phyloP scores from a whole-genome alignment of 495 filamentous ascomycete species.

The Aspergillus biplanus region DNA sequence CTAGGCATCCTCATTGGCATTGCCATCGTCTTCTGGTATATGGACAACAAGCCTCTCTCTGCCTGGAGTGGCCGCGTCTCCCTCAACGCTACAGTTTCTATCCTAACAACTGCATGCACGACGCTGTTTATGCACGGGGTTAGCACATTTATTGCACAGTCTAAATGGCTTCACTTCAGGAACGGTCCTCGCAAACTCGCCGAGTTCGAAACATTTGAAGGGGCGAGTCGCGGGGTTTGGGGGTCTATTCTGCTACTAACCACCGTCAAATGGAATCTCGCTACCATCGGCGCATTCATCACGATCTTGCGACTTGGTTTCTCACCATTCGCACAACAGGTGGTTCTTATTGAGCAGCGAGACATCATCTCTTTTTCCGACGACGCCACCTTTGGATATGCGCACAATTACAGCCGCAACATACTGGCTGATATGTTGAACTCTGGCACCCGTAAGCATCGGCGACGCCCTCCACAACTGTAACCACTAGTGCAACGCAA shows the following conservation, averaged over 20 bases:
- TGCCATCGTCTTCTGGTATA: constrained; percentile 24
- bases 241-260: constrained; percentile 35
- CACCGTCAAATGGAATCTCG: constrained; percentile 25
- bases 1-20: constrained; percentile 21
- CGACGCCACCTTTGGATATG: constrained; percentile 22
- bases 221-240: constrained; percentile 45
- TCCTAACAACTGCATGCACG: constrained; percentile 24
- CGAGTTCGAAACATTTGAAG: constrained; percentile 42
- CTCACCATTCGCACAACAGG: constrained; percentile 37
- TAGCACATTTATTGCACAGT: constrained; percentile 31
- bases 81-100: constrained; percentile 27
- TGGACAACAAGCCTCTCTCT: constrained; percentile 27
- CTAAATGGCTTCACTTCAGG: constrained; percentile 44
- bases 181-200: constrained; percentile 31
- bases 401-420: constrained; percentile 23
- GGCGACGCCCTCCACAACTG: background rate
- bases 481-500: constrained; percentile 10
- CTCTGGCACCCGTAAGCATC: constrained; percentile 18
- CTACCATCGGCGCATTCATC: constrained; percentile 35
- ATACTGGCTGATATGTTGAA: background rate
- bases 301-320: constrained; percentile 35
- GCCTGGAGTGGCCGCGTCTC: constrained; percentile 20
- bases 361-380: constrained; percentile 10
- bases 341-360: constrained; percentile 26
- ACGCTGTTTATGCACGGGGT: constrained; percentile 27